Evolutionary conservation across 768 basidiomycete genomes (phyloP), one percentile per base, ranked within the genome.

Genomic region (Kwoniella dejecticola): DNA sequence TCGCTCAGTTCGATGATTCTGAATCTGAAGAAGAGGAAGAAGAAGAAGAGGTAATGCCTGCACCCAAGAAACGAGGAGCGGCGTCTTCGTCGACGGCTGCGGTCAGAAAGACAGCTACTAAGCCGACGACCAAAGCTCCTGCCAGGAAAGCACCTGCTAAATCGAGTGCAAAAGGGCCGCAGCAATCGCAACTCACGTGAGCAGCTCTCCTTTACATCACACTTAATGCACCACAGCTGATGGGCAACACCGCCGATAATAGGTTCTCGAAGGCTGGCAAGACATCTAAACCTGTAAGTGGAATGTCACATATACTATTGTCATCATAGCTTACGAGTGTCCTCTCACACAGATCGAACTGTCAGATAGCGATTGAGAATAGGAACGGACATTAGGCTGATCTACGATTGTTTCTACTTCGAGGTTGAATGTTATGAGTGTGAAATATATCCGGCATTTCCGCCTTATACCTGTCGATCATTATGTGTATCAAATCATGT

Each of bases 81-180:
- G 40, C 60, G 27, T 24, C 68, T 47, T 23, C 64, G 11, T 57
- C 47, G 48, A 75, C 81, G 3, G 46, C 56, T 40, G 75, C 81
- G 7, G 78, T 81, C 6, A 82, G 85, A 79, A 89, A 85, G 70
- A 79, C 84, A 2, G 79, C 85, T 2, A 81, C 85, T 1, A 84
- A 81, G 70, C 85, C 60, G n/a, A 15, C 59, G 8, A 45, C 57
- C 7, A 64, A 82, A 71, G 62, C 81, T 8, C 67, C 82, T 52
- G 61, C 82, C 40, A 81, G 48, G 71, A 64, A 60, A 31, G 36
- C 40, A 17, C 55, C 58, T 12, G 62, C 53, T 0, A 40, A 30
- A 42, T 55, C 33, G 52, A 53, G 61, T 52, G 52, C 48, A 23
- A 57, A 38, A 38, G 57, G 42, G 6, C 42, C 46, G 53, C 33